Conservation (phyloP, 2,329 filamentous ascomycete genomes). For the Cytospora leucostoma region DNA sequence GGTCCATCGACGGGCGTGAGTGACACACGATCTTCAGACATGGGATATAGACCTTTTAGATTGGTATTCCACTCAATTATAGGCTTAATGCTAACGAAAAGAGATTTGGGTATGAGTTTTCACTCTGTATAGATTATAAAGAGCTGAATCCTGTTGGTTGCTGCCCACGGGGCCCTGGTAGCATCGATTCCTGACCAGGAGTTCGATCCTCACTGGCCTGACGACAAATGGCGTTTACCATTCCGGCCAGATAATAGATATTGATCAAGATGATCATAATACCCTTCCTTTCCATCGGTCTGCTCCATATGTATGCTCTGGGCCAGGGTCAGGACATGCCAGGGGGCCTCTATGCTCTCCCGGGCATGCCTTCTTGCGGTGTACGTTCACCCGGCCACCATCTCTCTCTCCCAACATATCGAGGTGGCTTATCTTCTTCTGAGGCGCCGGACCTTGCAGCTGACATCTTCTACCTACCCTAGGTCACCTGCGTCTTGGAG, state of each 20-base stretch:
- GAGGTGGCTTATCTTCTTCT: too few relatives aligned
- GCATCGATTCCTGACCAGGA: too few relatives aligned
- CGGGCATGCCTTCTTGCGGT: slow-evolving; percentile 8
- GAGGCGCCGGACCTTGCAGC: not conserved
- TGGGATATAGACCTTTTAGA: not conserved
- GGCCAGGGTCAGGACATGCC: not conserved
- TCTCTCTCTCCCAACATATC: not conserved
- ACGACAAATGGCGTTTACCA: too few relatives aligned
- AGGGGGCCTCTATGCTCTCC: not conserved
- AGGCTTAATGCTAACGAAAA: not conserved
- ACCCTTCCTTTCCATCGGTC: not conserved
- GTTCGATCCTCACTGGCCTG: too few relatives aligned
- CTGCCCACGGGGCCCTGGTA: too few relatives aligned
- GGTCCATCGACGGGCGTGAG: not conserved
- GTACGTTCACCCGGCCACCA: not conserved
- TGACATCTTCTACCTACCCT: not conserved
- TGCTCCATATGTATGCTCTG: not conserved
- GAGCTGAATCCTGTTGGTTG: too few relatives aligned
- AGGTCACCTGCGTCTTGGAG: slow-evolving; percentile 32
- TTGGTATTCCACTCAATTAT: not conserved
- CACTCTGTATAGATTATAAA: not conserved
- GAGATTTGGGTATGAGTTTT: not conserved
- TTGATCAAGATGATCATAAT: not conserved
- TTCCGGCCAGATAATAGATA: not conserved
- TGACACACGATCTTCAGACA: not conserved